A percentile compares a stretch with the other conserved stretches of the same genome.
Evolutionary conservation across 768 basidiomycete genomes (phyloP).

Genomic region (Neoboletus magnificus): DNA sequence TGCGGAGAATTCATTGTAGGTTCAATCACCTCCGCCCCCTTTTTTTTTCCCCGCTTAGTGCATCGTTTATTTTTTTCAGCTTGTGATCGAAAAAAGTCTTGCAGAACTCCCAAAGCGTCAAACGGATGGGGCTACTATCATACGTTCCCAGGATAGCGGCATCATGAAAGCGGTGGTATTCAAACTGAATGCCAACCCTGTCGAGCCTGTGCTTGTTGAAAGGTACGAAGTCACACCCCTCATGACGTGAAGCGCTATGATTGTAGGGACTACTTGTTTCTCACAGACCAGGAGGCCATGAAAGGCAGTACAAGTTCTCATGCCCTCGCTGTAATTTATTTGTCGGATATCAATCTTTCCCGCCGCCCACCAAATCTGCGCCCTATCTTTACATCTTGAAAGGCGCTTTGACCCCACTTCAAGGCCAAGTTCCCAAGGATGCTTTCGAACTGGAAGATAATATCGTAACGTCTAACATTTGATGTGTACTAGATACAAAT

Average conservation of each 20-base stretch:
- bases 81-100: slow-evolving; percentile 77
- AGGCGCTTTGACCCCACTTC: slow-evolving; percentile 83
- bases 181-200: slow-evolving; percentile 77
- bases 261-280: slow-evolving; percentile 7
- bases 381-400: slow-evolving; percentile 77
- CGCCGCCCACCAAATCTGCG: slow-evolving; percentile 72
- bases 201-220: slow-evolving; percentile 72
- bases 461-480: not conserved
- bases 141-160: slow-evolving; percentile 67
- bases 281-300: slow-evolving; percentile 60
- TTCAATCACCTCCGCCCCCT: slow-evolving; percentile 15
- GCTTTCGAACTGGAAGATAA: slow-evolving; percentile 63
- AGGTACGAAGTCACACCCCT: slow-evolving; percentile 47
- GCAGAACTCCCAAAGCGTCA: slow-evolving; percentile 64
- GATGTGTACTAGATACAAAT: not conserved
- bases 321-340: slow-evolving; percentile 50
- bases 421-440: slow-evolving; percentile 81
- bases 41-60: not conserved
- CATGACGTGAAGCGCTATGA: slow-evolving; percentile 17
- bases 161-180: slow-evolving; percentile 64
- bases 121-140: slow-evolving; percentile 77
- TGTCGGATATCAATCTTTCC: slow-evolving; percentile 70
- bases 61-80: slow-evolving; percentile 39
- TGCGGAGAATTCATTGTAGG: slow-evolving; percentile 85
- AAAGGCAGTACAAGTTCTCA: slow-evolving; percentile 67